phyloP scores from a whole-genome alignment of 2,329 filamentous ascomycete species.

The Pseudogymnoascus sp. region DNA sequence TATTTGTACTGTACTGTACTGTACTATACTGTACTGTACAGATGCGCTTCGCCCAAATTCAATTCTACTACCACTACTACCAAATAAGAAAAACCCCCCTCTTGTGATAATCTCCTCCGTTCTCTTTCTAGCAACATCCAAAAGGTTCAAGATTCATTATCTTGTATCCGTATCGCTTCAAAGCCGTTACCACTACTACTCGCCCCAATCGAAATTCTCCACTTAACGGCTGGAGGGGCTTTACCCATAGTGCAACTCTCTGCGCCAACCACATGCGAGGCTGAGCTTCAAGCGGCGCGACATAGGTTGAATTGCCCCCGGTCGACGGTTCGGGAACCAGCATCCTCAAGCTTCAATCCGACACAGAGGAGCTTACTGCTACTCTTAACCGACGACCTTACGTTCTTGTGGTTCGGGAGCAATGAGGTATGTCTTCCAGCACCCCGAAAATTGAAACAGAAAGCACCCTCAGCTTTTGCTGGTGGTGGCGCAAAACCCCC shows the following conservation, averaged over 20 bases:
- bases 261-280: conserved; percentile 19
- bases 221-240: conserved; percentile 6
- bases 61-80: not conserved
- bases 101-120: not conserved
- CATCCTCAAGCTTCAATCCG: conserved; percentile 17
- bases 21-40: not conserved
- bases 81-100: not conserved
- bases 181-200: conserved; percentile 1
- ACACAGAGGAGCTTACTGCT: conserved; percentile 22
- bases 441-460: conserved; percentile 6
- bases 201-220: not conserved
- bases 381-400: conserved; percentile 11
- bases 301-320: conserved; percentile 15
- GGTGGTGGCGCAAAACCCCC: conserved; percentile 6
- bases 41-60: not conserved
- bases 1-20: not conserved
- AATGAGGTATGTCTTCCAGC: conserved; percentile 23
- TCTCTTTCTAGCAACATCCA: not conserved
- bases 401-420: conserved; percentile 16
- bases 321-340: conserved; percentile 22
- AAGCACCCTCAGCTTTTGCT: not conserved
- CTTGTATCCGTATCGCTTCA: not conserved
- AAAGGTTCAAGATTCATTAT: not conserved
- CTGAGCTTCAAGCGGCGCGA: conserved; percentile 20
- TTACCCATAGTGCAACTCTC: not conserved